These are phyloP conservation scores for Hypericum androsaemum DNA, from an alignment of 345 rosid species.

Conservation along the genomic window DNA sequence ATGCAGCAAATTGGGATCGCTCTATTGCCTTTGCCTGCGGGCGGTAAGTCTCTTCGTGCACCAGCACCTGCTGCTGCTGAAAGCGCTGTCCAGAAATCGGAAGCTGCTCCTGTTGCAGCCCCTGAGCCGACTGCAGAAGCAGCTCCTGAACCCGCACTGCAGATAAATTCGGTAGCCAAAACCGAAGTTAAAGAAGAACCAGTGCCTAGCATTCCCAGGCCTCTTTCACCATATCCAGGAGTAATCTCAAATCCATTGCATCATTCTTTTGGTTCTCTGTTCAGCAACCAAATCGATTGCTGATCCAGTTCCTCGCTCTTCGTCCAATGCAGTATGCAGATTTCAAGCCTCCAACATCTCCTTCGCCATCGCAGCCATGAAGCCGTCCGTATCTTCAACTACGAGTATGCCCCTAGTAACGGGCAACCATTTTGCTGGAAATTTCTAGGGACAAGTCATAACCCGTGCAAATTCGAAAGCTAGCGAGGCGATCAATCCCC, in stretches of 20 bases:
- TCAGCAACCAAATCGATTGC: not conserved
- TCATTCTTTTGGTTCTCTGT: not conserved
- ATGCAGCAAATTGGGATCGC: conserved; percentile 73
- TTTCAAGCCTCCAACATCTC: conserved; percentile 93
- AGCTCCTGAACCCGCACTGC: conserved; percentile 18
- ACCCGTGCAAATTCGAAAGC: too few relatives aligned
- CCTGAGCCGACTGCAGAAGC: conserved; percentile 16
- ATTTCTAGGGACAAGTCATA: not conserved
- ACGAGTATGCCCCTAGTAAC: not conserved
- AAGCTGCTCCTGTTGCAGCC: conserved; percentile 9
- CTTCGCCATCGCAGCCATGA: conserved; percentile 72
- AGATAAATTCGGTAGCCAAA: conserved; percentile 43
- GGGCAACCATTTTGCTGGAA: not conserved
- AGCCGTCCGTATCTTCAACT: conserved; percentile 6
- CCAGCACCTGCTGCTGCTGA: conserved; percentile 20
- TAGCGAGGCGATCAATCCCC: too few relatives aligned
- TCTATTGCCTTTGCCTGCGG: conserved; percentile 47
- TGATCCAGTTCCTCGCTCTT: conserved; percentile 3
- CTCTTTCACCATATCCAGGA: conserved; percentile 79
- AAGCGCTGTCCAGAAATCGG: conserved; percentile 20
- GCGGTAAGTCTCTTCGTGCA: conserved; percentile 52
- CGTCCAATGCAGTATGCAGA: conserved; percentile 69
- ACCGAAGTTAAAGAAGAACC: conserved; percentile 43
- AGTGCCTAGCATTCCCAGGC: conserved; percentile 35
- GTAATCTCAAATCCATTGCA: conserved; percentile 32